phyloP scores from a whole-genome alignment of 345 rosid genomes.

The Populus davidiana region DNA sequence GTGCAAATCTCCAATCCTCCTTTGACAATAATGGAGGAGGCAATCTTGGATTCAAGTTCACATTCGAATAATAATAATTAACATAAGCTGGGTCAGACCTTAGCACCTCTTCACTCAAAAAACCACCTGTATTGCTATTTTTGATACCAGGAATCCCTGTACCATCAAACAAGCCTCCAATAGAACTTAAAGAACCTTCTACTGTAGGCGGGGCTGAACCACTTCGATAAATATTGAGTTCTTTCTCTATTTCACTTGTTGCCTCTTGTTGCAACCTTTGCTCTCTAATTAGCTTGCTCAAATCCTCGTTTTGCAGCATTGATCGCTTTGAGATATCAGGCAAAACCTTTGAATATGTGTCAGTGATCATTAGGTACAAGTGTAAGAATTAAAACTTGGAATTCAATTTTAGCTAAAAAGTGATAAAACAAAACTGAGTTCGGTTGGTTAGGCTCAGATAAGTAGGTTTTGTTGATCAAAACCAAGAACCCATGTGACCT shows the following conservation, averaged over 20 bases:
- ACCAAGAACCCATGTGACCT: slow-evolving; percentile 9
- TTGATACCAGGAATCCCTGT: slow-evolving; percentile 23
- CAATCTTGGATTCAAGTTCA: slow-evolving; percentile 78
- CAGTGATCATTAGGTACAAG: slow-evolving; percentile 27
- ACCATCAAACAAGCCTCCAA: slow-evolving; percentile 59
- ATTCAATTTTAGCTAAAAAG: slow-evolving; percentile 2
- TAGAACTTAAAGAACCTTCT: slow-evolving; percentile 71
- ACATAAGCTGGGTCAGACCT: slow-evolving; percentile 78
- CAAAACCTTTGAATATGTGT: slow-evolving; percentile 42
- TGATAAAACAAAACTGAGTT: slow-evolving; percentile 2
- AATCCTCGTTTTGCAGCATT: slow-evolving; percentile 51
- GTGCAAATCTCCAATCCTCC: slow-evolving; percentile 79
- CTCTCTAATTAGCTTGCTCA: slow-evolving; percentile 49
- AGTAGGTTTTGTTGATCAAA: slow-evolving; percentile 13
- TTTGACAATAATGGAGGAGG: slow-evolving; percentile 84
- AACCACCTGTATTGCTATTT: slow-evolving; percentile 38
- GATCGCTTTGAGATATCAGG: slow-evolving; percentile 51
- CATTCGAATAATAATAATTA: slow-evolving; percentile 69
- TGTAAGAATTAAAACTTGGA: slow-evolving; percentile 9
- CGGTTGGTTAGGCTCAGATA: neutral
- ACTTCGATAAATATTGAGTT: slow-evolving; percentile 65
- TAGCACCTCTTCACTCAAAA: slow-evolving; percentile 62
- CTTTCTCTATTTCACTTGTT: slow-evolving; percentile 59
- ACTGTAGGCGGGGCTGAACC: slow-evolving; percentile 97
- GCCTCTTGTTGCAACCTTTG: slow-evolving; percentile 39